phyloP scores from a whole-genome alignment of 1,284 basidiomycete species.

The Cryptococcus sp. region DNA sequence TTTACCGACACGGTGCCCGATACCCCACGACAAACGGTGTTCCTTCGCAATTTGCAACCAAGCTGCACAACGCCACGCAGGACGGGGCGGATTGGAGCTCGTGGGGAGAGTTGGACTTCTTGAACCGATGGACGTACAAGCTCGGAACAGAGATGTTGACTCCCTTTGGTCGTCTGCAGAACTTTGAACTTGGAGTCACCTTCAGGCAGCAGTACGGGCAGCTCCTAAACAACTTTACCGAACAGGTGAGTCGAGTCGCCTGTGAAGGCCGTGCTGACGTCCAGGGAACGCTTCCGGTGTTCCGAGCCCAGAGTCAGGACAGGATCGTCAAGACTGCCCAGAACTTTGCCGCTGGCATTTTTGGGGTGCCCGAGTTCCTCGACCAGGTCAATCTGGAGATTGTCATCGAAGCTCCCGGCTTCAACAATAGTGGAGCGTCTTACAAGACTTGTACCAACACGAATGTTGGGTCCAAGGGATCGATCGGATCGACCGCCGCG shows the following conservation, averaged over 20 bases:
- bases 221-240: constrained; percentile 71
- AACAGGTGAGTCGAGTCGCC: constrained; percentile 9
- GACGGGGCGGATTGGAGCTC: constrained; percentile 20
- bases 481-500: constrained; percentile 30
- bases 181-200: constrained; percentile 41
- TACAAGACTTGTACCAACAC: constrained; percentile 56
- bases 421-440: constrained; percentile 49
- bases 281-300: constrained; percentile 41
- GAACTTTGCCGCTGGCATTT: constrained; percentile 83
- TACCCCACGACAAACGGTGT: constrained; percentile 41
- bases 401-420: constrained; percentile 53
- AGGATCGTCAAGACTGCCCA: constrained; percentile 76
- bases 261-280: no score
- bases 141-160: constrained; percentile 49
- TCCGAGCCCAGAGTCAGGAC: constrained; percentile 71
- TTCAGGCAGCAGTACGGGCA: constrained; percentile 63
- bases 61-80: constrained; percentile 30
- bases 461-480: constrained; percentile 60
- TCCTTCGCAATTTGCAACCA: constrained; percentile 30
- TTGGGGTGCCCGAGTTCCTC: constrained; percentile 77
- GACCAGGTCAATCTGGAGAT: constrained; percentile 65
- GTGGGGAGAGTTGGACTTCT: constrained; percentile 45
- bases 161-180: constrained; percentile 48
- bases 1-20: constrained; percentile 55
- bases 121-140: constrained; percentile 49